Conservation (phyloP, 2,329 filamentous ascomycete genomes). For the Ceratocystis papillata region DNA sequence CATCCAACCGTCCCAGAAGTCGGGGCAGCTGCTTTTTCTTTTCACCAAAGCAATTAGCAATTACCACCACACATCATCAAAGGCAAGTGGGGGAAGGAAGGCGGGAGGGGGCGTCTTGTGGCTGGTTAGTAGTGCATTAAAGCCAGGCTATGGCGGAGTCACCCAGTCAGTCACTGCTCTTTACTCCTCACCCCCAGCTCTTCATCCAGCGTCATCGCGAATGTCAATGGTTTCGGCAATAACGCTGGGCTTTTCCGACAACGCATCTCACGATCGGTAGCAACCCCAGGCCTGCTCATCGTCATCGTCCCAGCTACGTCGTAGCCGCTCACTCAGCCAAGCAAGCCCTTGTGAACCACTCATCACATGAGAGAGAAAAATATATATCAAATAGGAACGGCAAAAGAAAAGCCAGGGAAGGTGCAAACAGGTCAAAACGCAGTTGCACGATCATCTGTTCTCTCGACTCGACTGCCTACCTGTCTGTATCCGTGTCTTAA, state of each 20-base stretch:
- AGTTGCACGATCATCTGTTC: constrained; percentile 10
- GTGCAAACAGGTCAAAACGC: not conserved
- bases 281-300: not conserved
- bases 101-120: no score
- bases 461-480: not conserved
- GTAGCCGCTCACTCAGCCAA: not conserved
- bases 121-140: no score
- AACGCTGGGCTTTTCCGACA: not conserved
- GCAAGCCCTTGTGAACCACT: not conserved
- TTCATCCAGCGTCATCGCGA: no score
- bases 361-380: not conserved
- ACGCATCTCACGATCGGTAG: no score
- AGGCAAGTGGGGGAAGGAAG: no score
- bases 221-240: no score
- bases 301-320: not conserved
- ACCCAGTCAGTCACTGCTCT: no score
- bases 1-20: not conserved
- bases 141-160: no score
- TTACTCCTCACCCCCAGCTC: no score
- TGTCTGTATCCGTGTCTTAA: constrained; percentile 2
- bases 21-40: not conserved
- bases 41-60: not conserved
- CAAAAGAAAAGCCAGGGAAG: not conserved
- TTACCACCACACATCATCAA: not conserved
- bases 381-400: not conserved